phyloP scores from a whole-genome alignment of 139 green algal genomes.

The Ostreobium quekettii region DNA sequence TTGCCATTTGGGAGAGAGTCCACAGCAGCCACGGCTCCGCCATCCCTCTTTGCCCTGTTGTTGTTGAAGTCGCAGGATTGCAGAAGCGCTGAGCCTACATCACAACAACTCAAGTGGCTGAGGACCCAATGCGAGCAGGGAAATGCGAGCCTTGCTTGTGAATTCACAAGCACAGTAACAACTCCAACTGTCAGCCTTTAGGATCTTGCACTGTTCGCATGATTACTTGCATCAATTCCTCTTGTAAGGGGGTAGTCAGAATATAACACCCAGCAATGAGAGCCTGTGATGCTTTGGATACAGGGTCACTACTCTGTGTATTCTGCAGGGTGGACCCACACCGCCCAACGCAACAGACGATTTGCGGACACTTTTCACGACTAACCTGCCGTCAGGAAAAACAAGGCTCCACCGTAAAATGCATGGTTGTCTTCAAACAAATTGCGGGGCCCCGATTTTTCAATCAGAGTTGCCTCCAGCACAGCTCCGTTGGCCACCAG shows the following conservation, averaged over 20 bases:
- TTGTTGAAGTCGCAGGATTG: background rate
- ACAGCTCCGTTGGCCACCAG: constrained; percentile 14
- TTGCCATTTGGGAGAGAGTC: constrained; percentile 14
- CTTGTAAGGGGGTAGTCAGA: background rate
- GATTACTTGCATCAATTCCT: background rate
- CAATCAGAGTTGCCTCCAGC: background rate
- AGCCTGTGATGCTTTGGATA: no score
- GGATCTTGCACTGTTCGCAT: background rate
- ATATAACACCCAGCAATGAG: no score
- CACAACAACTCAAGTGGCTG: background rate
- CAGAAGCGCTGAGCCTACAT: background rate
- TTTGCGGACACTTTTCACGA: background rate
- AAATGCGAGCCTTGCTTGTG: background rate
- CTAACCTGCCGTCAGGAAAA: constrained; percentile 1
- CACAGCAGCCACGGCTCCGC: background rate
- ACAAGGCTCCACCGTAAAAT: background rate
- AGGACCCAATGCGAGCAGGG: background rate
- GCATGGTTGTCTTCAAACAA: constrained; percentile 3
- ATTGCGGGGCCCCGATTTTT: background rate
- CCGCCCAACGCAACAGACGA: background rate
- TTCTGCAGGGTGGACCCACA: no score
- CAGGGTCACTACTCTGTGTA: no score
- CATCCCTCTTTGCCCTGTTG: background rate
- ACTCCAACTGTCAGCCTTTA: background rate
- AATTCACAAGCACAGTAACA: background rate